Conservation (phyloP, 768 basidiomycete genomes). For the Trametes cingulata region DNA sequence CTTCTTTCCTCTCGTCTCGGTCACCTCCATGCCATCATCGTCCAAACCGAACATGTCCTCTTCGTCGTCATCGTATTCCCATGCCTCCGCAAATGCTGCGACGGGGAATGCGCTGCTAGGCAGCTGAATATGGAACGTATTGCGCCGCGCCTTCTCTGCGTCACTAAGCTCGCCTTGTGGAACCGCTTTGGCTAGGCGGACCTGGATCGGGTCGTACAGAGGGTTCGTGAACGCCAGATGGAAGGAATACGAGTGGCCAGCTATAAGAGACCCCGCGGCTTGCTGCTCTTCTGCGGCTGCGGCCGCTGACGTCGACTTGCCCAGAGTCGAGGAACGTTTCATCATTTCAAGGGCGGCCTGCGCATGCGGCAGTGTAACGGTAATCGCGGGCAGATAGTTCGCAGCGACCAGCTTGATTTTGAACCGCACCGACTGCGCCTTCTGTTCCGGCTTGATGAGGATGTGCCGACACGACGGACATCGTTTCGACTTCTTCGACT, state of each 20-base stretch:
- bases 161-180: slow-evolving; percentile 41
- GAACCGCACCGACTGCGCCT: slow-evolving; percentile 90
- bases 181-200: slow-evolving; percentile 80
- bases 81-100: slow-evolving; percentile 91
- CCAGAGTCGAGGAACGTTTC: slow-evolving; percentile 42
- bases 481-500: slow-evolving; percentile 93
- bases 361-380: slow-evolving; percentile 64
- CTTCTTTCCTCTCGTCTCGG: slow-evolving; percentile 36
- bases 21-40: slow-evolving; percentile 39
- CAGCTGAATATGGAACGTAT: slow-evolving; percentile 78
- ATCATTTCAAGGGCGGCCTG: slow-evolving; percentile 39
- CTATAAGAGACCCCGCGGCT: slow-evolving; percentile 48
- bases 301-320: slow-evolving; percentile 30
- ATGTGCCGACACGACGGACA: slow-evolving; percentile 95
- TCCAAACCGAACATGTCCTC: slow-evolving; percentile 68
- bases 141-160: slow-evolving; percentile 59
- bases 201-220: slow-evolving; percentile 92
- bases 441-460: slow-evolving; percentile 97
- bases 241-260: slow-evolving; percentile 84
- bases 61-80: slow-evolving; percentile 97
- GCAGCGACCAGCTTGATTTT: slow-evolving; percentile 98
- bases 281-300: slow-evolving; percentile 23
- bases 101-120: slow-evolving; percentile 80
- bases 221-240: slow-evolving; percentile 93
- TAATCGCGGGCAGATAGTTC: slow-evolving; percentile 89